phyloP scores from a whole-genome alignment of 2,329 filamentous ascomycete species.

The Pseudogymnoascus destructans region DNA sequence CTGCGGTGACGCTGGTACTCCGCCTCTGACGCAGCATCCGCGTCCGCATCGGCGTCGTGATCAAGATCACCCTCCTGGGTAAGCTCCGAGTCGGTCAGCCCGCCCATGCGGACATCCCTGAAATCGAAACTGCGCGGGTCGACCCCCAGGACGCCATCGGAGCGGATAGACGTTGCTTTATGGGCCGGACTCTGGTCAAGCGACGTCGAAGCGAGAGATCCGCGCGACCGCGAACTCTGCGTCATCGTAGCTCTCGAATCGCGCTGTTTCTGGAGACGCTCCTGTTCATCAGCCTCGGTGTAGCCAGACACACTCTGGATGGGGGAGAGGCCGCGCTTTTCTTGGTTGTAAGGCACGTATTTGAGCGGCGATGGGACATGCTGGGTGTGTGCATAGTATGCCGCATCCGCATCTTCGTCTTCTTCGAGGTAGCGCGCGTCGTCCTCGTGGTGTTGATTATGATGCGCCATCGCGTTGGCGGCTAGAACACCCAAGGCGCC shows the following conservation, averaged over 20 bases:
- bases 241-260: slow-evolving; percentile 38
- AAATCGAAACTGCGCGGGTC: slow-evolving; percentile 24
- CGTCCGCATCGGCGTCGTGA: slow-evolving; percentile 10
- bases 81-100: slow-evolving; percentile 32
- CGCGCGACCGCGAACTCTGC: slow-evolving; percentile 41
- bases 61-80: slow-evolving; percentile 24
- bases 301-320: slow-evolving; percentile 89
- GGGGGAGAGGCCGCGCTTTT: slow-evolving; percentile 65
- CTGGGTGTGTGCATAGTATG: slow-evolving; percentile 31
- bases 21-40: slow-evolving; percentile 25
- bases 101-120: slow-evolving; percentile 23
- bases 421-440: slow-evolving; percentile 21
- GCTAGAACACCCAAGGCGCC: slow-evolving; percentile 23
- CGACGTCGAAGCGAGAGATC: slow-evolving; percentile 46
- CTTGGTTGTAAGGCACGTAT: slow-evolving; percentile 55
- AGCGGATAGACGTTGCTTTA: slow-evolving; percentile 40
- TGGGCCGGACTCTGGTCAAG: slow-evolving; percentile 26
- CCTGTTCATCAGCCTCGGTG: slow-evolving; percentile 52
- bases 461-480: slow-evolving; percentile 26
- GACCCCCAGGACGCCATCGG: slow-evolving; percentile 22
- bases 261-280: slow-evolving; percentile 35
- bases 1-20: slow-evolving; percentile 31
- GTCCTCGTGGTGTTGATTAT: slow-evolving; percentile 16
- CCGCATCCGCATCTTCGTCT: slow-evolving; percentile 32
- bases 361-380: slow-evolving; percentile 51